phyloP scores from a whole-genome alignment of 352 stramenopile genomes.

The Phytophthora melonis region DNA sequence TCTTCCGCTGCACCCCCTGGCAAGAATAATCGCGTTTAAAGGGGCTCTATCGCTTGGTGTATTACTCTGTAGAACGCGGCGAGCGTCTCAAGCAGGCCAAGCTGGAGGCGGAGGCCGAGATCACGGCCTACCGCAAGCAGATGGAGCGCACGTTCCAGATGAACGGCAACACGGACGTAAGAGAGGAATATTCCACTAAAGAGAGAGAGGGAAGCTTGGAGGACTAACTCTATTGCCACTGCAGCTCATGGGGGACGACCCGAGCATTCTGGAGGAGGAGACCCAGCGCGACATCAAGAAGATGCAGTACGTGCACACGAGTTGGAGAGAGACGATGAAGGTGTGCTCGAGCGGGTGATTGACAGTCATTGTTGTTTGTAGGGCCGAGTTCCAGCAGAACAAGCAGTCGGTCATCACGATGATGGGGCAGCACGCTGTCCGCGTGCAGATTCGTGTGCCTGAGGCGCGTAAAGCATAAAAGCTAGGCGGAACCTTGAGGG shows the following conservation, averaged over 20 bases:
- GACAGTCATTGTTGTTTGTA: conserved; percentile 26
- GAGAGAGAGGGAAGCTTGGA: conserved; percentile 10
- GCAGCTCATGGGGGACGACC: conserved; percentile 84
- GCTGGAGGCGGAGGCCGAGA: conserved; percentile 86
- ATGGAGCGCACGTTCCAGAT: conserved; percentile 90
- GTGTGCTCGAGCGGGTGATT: not conserved
- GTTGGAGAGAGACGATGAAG: not conserved
- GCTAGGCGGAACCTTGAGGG: not conserved
- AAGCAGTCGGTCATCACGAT: conserved; percentile 76
- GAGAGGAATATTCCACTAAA: conserved; percentile 13
- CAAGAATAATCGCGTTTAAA: conserved; percentile 4
- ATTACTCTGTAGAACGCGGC: conserved; percentile 62
- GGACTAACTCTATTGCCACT: not conserved
- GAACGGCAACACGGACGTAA: conserved; percentile 85
- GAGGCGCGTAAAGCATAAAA: conserved; percentile 68
- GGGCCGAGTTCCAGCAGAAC: conserved; percentile 73
- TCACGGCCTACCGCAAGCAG: conserved; percentile 85
- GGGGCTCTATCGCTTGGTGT: not conserved
- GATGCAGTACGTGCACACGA: conserved; percentile 61
- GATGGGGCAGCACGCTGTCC: conserved; percentile 77
- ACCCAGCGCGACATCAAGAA: conserved; percentile 84
- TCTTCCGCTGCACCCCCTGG: conserved; percentile 11
- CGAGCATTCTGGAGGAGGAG: conserved; percentile 80
- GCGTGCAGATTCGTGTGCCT: conserved; percentile 73
- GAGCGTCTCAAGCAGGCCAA: conserved; percentile 91